Percentiles rank a stretch among this genome's conserved stretches.
Conservation (phyloP, 1,284 basidiomycete species). For the Phlebopus sp. region DNA sequence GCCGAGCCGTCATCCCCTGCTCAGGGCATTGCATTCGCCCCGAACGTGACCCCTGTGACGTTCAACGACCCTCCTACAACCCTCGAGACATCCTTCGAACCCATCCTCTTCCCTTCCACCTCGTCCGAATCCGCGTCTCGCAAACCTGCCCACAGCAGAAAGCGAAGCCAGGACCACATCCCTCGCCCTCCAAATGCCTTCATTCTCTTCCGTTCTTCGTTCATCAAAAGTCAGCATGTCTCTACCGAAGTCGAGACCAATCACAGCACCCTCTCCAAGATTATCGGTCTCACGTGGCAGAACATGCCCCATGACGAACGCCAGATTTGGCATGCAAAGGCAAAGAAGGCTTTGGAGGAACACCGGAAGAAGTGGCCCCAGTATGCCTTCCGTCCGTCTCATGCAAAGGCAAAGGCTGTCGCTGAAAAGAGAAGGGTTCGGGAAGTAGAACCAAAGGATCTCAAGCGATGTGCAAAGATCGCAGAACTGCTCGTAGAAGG, state of each 20-base stretch:
- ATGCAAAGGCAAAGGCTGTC: slow-evolving; percentile 44
- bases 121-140: slow-evolving; percentile 38
- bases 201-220: slow-evolving; percentile 82
- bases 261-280: slow-evolving; percentile 74
- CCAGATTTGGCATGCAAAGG: slow-evolving; percentile 68
- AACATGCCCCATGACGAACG: slow-evolving; percentile 65
- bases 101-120: slow-evolving; percentile 44
- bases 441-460: slow-evolving; percentile 67
- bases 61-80: slow-evolving; percentile 47
- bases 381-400: slow-evolving; percentile 67
- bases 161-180: slow-evolving; percentile 73
- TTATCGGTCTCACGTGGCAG: slow-evolving; percentile 73
- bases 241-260: slow-evolving; percentile 76
- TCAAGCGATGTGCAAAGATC: slow-evolving; percentile 70
- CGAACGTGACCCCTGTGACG: slow-evolving; percentile 58
- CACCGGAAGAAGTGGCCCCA: slow-evolving; percentile 68
- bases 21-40: slow-evolving; percentile 52
- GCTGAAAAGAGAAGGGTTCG: slow-evolving; percentile 59
- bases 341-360: slow-evolving; percentile 61
- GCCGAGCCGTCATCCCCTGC: slow-evolving; percentile 40
- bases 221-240: slow-evolving; percentile 73
- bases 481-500: slow-evolving; percentile 75
- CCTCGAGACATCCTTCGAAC: slow-evolving; percentile 30
- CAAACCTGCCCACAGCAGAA: slow-evolving; percentile 51
- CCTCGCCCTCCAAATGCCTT: slow-evolving; percentile 88